Percentiles rank a stretch among this genome's conserved stretches.
Evolutionary conservation across 129 eudicot species (phyloP).

Genomic region (Scalesia atractyloides): DNA sequence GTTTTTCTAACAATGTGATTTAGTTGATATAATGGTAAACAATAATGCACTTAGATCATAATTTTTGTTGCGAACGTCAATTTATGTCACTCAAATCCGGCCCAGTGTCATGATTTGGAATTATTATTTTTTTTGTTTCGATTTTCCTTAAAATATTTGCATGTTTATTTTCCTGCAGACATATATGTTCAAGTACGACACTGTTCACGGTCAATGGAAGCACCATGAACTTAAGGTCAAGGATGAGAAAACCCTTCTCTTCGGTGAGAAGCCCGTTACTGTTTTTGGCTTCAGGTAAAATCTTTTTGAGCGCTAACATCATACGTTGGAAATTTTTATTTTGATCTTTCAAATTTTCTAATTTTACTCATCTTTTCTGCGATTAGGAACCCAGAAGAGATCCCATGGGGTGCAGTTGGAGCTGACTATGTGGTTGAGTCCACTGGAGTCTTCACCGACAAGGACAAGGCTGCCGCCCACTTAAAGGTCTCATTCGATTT

Average conservation of each 20-base stretch:
- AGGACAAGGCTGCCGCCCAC: conserved; percentile 95
- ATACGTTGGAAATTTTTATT: background rate
- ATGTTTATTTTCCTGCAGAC: conserved; percentile 36
- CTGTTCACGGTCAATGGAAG: conserved; percentile 88
- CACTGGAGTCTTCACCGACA: conserved; percentile 94
- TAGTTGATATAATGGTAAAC: background rate
- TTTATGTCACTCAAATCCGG: background rate
- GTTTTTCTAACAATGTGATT: background rate
- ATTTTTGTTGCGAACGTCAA: background rate
- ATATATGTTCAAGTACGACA: conserved; percentile 92
- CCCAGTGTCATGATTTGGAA: background rate
- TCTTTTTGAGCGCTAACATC: background rate
- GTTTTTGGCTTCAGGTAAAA: conserved; percentile 60
- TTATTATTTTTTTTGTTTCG: background rate
- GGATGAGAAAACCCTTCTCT: conserved; percentile 85
- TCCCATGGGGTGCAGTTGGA: conserved; percentile 87
- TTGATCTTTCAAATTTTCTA: background rate
- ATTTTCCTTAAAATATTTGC: background rate
- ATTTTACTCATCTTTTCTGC: background rate
- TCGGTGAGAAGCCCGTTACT: conserved; percentile 62
- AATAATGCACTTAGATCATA: background rate
- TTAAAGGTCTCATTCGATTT: conserved; percentile 58
- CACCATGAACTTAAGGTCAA: conserved; percentile 72
- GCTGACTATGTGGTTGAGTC: conserved; percentile 90
- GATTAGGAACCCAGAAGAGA: conserved; percentile 92